Evolutionary conservation across 164 flowering plant species (phyloP).

Genomic region (Taxillus chinensis): DNA sequence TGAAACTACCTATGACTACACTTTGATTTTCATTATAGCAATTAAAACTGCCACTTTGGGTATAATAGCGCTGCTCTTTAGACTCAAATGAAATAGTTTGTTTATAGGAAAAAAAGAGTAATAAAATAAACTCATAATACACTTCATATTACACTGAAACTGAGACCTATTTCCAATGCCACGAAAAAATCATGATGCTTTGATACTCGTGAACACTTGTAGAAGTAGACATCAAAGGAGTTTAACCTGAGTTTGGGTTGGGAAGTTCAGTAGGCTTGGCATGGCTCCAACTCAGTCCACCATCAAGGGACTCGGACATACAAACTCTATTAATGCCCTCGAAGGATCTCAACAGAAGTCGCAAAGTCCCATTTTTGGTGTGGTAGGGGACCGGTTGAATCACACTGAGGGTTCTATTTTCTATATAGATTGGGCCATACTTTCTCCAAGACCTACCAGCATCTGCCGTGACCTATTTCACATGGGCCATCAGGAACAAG

Average conservation of each 20-base stretch:
- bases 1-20: no score
- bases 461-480: constrained; percentile 60
- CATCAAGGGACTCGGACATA: constrained; percentile 81
- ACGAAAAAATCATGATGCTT: neutral
- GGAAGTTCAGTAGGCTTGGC: constrained; percentile 68
- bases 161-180: neutral
- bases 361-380: constrained; percentile 60
- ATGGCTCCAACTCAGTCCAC: constrained; percentile 66
- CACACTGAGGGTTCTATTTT: constrained; percentile 53
- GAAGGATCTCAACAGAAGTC: constrained; percentile 66
- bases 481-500: neutral
- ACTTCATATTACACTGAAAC: no score
- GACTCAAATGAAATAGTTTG: no score
- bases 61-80: no score
- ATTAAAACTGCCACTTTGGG: no score
- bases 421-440: constrained; percentile 64
- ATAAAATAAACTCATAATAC: no score
- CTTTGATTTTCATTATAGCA: no score
- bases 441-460: constrained; percentile 74
- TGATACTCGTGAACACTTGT: neutral
- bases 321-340: constrained; percentile 51
- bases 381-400: constrained; percentile 87
- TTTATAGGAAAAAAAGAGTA: no score
- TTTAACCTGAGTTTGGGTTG: constrained; percentile 93
- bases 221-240: neutral